Conservation (phyloP, 257 asterid genomes). For the Nicotiana sylvestris region DNA sequence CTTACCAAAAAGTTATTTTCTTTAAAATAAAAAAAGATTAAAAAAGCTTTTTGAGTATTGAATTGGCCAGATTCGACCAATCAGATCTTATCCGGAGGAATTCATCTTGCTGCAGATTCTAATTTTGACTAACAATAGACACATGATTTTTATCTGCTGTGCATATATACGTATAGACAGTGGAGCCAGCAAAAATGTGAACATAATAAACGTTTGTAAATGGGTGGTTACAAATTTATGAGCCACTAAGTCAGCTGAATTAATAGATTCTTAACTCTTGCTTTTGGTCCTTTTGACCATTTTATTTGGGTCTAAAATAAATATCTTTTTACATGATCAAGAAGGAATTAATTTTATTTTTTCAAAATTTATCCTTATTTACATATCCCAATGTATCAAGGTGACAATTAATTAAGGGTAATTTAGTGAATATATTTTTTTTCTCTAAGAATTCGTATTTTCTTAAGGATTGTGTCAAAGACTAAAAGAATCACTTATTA, state of each 20-base stretch:
- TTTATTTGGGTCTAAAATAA: too few species aligned
- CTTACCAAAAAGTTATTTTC: background rate
- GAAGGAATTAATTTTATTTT: too few species aligned
- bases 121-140: conserved; percentile 10
- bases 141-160: background rate
- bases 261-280: background rate
- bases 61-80: conserved; percentile 6
- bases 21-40: background rate
- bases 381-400: too few species aligned
- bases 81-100: conserved; percentile 11
- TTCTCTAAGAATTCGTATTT: too few species aligned
- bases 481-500: too few species aligned
- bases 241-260: background rate
- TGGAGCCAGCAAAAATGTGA: background rate
- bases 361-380: too few species aligned
- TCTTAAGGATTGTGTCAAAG: too few species aligned
- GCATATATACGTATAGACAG: background rate
- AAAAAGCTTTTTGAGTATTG: background rate
- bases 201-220: background rate
- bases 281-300: too few species aligned
- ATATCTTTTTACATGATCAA: too few species aligned
- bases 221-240: background rate
- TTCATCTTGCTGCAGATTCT: conserved; percentile 9
- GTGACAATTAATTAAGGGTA: too few species aligned
- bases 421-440: too few species aligned